Base-by-base conservation (phyloP, 2,329 filamentous ascomycete genomes). In the Akanthomyces lecanii region DNA sequence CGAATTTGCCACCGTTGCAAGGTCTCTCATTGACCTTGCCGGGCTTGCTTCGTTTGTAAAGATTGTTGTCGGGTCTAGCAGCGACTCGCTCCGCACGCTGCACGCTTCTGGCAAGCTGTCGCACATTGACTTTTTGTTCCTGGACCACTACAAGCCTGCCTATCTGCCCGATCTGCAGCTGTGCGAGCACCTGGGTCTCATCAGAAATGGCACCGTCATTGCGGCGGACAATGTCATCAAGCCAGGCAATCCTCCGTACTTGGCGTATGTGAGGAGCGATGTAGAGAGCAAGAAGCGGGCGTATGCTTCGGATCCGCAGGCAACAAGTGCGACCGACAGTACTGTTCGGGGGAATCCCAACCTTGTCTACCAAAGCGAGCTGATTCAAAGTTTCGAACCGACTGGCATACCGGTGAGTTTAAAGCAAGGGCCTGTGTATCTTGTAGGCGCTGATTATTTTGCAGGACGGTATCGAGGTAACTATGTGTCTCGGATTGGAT, bases 81-180 rank as follows among this genome's bases (percentile, higher is more conserved):
- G 88, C 64, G 79, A 81, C n/a, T 87, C 86, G 0, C 79, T 94
- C 52, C 79, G 81, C 55, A 81, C 84, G 5, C 78, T 94, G 5
- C 79, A 86, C 65, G 69, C 76, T 1, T 73, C 78, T 3, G 85
- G 85, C 0, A 69, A 72, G 5, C 72, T 92, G 28, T 74, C 78
- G 28, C 79, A 82, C 52, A 84, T 92, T 64, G 89, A 92, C 68
- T 75, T 93, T 45, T 78, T 92, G 73, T 94, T 95, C 73, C 77
- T 95, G 42, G 91, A 95, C 69, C 91, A 95, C 73, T 88, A 89
- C 75, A 93, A 94, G 74, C 88, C 89, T 0, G 84, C 87, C 0
- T 95, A 94, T 72, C 85, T 83, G 0, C 81, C 84, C 0, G 91
- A 95, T 69, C 74, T 94, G 65, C 92, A 92, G 75, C 81, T 92